Evolutionary conservation across 1,139 yeast species (phyloP).

Genomic region (Scheffersomyces stambukii): DNA sequence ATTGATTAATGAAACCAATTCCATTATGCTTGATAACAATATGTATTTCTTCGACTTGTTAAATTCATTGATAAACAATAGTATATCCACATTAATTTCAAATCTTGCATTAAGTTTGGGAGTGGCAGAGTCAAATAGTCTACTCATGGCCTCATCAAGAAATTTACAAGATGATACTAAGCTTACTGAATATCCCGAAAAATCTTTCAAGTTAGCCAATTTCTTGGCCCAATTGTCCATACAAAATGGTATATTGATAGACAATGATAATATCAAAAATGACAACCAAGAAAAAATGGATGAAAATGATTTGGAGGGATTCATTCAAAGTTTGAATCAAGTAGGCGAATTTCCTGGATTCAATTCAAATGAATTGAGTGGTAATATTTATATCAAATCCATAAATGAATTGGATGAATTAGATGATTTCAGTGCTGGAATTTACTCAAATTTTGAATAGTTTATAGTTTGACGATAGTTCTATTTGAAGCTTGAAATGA

Average conservation of each 20-base stretch:
- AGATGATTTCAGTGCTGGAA: slow-evolving; percentile 86
- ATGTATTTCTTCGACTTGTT: slow-evolving; percentile 30
- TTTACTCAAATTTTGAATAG: slow-evolving; percentile 76
- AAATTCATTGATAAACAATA: slow-evolving; percentile 23
- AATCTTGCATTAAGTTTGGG: slow-evolving; percentile 23
- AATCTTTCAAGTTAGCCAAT: slow-evolving; percentile 58
- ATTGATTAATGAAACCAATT: slow-evolving; percentile 42
- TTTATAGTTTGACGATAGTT: no score
- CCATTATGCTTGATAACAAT: slow-evolving; percentile 23
- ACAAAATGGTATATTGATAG: slow-evolving; percentile 57
- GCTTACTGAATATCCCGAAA: slow-evolving; percentile 17
- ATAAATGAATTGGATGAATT: slow-evolving; percentile 60
- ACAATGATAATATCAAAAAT: slow-evolving; percentile 24
- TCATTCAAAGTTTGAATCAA: slow-evolving; percentile 11
- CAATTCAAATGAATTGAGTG: slow-evolving; percentile 33
- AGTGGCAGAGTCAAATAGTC: slow-evolving; percentile 8
- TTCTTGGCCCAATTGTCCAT: slow-evolving; percentile 64
- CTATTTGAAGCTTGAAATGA: no score
- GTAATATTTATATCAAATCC: slow-evolving; percentile 39
- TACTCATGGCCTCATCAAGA: slow-evolving; percentile 9
- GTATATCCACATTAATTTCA: slow-evolving; percentile 25
- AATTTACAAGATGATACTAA: slow-evolving; percentile 3
- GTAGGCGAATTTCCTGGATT: slow-evolving; percentile 2
- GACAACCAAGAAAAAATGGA: slow-evolving; percentile 1
- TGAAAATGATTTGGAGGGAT: slow-evolving; percentile 16